Evolutionary conservation across 257 asterid genomes (phyloP), one percentile per base, ranked within the genome.

Genomic region (Nicotiana tomentosiformis): DNA sequence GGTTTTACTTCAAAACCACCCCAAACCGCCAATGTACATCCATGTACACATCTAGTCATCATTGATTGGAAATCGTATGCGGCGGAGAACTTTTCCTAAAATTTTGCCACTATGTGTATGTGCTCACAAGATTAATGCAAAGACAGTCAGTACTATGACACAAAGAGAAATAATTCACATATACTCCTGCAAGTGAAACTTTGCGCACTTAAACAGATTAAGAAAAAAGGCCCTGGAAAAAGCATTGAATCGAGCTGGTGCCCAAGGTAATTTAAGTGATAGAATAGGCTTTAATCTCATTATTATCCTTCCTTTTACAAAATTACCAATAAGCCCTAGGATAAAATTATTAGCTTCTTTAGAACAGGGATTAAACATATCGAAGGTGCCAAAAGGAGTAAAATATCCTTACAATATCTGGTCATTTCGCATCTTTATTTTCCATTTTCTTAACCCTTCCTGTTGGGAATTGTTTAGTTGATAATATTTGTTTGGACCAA

Each of bases 391-490:
- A 69, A 43, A 43, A 43, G 49, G 49, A 43, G 49, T 43, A 43
- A 43, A 43, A 7, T 7, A 43, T 43, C 49, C 49, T 43, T 43
- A 43, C 49, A 43, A 43, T 43, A 43, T 7, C 10, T 43, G 49
- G 11, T 43, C 49, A 8, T 43, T 43, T 43, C 49, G 10, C 49
- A 43, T 43, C 49, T 43, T 43, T 37, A 37, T 68, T 37, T 68
- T 37, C 77, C 77, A 69, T 69, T n/a, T 43, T 69, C 29, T 69
- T 69, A n/a, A 69, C 10, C 77, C 56, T 69, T 69, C 57, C 77
- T 69, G 57, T 69, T 39, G 57, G 3, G 57, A 69, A 39, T 69
- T 4, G 57, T 69, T 69, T 23, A 69, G 57, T 69, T n/a, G 33
- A 39, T 30, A 69, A n/a, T 69, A 39, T 39, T 5, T 35, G 29